Evolutionary conservation across 257 asterid species (phyloP).

Genomic region (Nicotiana noctiflora): DNA sequence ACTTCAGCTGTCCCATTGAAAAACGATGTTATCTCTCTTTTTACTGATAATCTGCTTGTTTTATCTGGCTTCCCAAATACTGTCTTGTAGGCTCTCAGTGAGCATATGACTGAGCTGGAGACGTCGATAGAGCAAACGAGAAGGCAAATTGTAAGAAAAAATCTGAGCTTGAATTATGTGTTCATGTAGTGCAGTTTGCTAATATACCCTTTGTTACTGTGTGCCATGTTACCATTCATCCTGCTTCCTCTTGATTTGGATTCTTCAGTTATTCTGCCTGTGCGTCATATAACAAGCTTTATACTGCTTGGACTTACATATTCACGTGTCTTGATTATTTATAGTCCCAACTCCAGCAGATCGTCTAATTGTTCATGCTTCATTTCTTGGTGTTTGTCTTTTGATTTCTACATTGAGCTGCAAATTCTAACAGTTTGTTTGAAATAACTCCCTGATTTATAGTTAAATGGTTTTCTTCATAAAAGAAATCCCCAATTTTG

Average conservation of each 20-base stretch:
- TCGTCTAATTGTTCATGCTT: neutral
- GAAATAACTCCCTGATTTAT: neutral
- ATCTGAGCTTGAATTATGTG: neutral
- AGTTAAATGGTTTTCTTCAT: no score
- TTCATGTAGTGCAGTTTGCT: neutral
- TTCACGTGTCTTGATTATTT: neutral
- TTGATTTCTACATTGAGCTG: no score
- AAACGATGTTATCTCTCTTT: neutral
- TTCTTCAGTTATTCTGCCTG: neutral
- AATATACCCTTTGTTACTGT: neutral
- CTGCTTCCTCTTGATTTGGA: neutral
- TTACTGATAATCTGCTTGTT: conserved; percentile 7
- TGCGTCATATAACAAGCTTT: neutral
- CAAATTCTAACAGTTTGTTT: neutral
- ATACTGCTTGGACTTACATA: neutral
- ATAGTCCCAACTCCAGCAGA: neutral
- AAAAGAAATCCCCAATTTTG: no score
- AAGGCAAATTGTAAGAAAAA: conserved; percentile 60
- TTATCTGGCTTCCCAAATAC: conserved; percentile 12
- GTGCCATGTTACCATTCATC: neutral
- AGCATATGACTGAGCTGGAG: conserved; percentile 90
- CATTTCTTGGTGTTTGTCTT: neutral
- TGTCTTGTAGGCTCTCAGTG: conserved; percentile 75
- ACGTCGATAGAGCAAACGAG: conserved; percentile 59
- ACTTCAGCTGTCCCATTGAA: conserved; percentile 15